A percentile compares a stretch with the other conserved stretches of the same genome.
These are phyloP conservation scores for Chlamydomonas schloesseri DNA, from an alignment of 139 green algal species.

Conservation along the genomic window DNA sequence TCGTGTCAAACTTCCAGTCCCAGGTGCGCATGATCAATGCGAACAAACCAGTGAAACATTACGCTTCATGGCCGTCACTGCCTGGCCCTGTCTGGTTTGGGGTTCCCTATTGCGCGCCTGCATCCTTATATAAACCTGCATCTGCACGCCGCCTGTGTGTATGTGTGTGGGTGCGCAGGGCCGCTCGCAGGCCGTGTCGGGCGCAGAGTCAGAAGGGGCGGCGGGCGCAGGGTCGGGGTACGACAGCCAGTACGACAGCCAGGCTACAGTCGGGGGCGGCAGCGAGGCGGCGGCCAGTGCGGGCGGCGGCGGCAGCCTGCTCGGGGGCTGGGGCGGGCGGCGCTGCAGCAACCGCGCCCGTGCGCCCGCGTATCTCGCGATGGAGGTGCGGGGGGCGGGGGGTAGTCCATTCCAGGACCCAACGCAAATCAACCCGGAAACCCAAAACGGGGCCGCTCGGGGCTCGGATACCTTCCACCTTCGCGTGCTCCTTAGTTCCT, in stretches of 20 bases:
- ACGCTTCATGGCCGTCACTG: too few species aligned
- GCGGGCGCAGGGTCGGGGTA: too few species aligned
- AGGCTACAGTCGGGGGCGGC: background rate
- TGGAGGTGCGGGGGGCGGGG: background rate
- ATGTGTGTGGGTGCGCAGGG: too few species aligned
- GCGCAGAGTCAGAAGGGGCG: too few species aligned
- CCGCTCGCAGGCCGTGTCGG: background rate
- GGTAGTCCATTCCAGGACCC: background rate
- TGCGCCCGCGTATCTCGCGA: background rate
- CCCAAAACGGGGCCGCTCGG: too few species aligned
- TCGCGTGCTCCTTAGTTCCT: background rate
- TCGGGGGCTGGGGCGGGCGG: background rate
- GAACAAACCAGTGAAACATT: too few species aligned
- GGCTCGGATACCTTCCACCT: too few species aligned
- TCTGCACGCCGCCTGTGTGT: background rate
- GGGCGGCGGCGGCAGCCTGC: background rate
- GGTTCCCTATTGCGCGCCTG: too few species aligned
- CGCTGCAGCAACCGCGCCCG: background rate
- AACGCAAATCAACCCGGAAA: background rate
- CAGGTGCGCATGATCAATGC: too few species aligned
- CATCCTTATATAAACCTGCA: too few species aligned
- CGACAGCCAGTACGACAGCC: slow-evolving; percentile 22
- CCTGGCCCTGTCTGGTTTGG: too few species aligned
- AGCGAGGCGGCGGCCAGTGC: background rate
- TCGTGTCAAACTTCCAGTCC: too few species aligned